Evolutionary conservation across 2,329 filamentous ascomycete genomes (phyloP).

Genomic region (Phialemonium atrogriseum): DNA sequence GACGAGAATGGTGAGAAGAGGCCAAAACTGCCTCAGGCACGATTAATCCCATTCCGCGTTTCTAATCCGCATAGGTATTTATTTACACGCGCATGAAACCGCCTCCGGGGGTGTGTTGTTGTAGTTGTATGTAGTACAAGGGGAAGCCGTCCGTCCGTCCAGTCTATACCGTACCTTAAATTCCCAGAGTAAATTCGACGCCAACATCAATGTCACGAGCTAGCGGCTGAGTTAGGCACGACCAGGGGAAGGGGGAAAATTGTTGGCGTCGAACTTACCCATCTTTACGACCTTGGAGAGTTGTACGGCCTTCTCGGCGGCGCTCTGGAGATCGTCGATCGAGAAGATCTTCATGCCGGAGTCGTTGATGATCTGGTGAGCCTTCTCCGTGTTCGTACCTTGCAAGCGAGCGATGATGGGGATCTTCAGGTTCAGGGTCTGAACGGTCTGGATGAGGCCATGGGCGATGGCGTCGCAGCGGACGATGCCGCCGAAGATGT

Average conservation of each 20-base stretch:
- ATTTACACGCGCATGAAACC: slow-evolving; percentile 5
- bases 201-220: slow-evolving; percentile 95
- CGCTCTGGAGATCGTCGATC: slow-evolving; percentile 94
- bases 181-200: slow-evolving; percentile 90
- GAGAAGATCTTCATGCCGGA: slow-evolving; percentile 99
- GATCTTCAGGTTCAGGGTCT: slow-evolving; percentile 91
- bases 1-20: neutral
- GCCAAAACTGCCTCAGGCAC: neutral
- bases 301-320: slow-evolving; percentile 96
- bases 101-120: slow-evolving; percentile 2
- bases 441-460: slow-evolving; percentile 89
- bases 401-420: slow-evolving; percentile 96
- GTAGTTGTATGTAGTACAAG: slow-evolving; percentile 6
- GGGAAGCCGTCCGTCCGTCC: slow-evolving; percentile 4
- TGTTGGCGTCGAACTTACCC: slow-evolving; percentile 48
- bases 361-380: slow-evolving; percentile 89
- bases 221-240: no score
- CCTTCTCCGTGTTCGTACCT: slow-evolving; percentile 95
- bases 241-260: slow-evolving; percentile 3
- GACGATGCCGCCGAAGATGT: slow-evolving; percentile 99
- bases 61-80: slow-evolving; percentile 4
- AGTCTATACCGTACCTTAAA: slow-evolving; percentile 46
- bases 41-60: no score
- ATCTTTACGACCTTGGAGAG: slow-evolving; percentile 99
- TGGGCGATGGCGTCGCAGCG: slow-evolving; percentile 95